phyloP scores from a whole-genome alignment of 306 rosid genomes.

The Cajanus cajan region DNA sequence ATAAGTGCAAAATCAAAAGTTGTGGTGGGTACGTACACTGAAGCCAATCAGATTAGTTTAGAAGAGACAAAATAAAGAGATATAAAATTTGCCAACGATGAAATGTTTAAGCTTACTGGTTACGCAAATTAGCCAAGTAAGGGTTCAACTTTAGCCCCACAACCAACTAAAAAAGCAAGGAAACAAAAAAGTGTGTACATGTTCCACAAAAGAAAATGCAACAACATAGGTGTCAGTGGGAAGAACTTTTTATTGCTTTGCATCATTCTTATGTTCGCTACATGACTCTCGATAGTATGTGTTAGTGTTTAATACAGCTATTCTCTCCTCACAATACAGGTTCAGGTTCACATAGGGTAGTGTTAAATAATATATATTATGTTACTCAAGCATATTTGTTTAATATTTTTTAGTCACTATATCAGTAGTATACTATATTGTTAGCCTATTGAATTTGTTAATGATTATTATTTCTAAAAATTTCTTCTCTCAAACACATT shows the following conservation, averaged over 20 bases:
- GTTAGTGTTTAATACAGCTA: neutral
- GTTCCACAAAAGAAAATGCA: neutral
- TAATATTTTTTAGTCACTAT: too few relatives aligned
- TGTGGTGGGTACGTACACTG: constrained; percentile 8
- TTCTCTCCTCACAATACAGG: neutral
- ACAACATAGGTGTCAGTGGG: neutral
- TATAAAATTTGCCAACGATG: constrained; percentile 18
- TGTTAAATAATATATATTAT: neutral
- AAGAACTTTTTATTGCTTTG: neutral
- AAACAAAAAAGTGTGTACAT: neutral
- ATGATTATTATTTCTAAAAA: too few relatives aligned
- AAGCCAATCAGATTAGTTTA: neutral
- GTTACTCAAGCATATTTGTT: neutral
- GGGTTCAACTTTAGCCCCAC: neutral
- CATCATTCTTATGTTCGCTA: neutral
- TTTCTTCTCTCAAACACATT: too few relatives aligned
- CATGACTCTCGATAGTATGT: neutral
- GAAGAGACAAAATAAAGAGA: neutral
- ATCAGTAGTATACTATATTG: too few relatives aligned
- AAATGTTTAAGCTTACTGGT: constrained; percentile 17
- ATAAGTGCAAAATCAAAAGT: constrained; percentile 8
- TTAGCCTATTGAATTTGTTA: too few relatives aligned
- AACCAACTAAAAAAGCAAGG: neutral
- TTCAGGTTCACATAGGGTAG: neutral
- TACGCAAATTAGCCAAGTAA: neutral